Evolutionary conservation across 352 stramenopile species (phyloP), one percentile per base, ranked within the genome.

Genomic region (Globisporangium megalacanthum): DNA sequence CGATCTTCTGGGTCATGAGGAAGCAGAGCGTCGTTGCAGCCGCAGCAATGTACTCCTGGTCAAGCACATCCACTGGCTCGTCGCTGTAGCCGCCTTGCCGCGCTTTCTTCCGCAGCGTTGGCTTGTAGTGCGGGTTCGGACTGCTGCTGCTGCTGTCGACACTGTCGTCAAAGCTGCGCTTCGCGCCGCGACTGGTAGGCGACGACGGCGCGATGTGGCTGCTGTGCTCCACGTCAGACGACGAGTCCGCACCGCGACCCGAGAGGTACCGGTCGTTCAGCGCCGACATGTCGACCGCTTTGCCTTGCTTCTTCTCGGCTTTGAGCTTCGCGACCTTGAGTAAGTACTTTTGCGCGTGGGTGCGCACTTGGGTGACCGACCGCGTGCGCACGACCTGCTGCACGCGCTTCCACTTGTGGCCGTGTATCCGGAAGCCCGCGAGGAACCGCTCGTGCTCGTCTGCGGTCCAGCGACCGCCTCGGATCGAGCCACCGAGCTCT

Each of bases 361-460:
- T 95, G 47, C 86, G 83, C 25, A 95, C 86, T 73, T 95, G 86
- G 0, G 86, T 95, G 17, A 95, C 86, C 0, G 86, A 94, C n/a
- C 86, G 75, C 35, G 83, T 92, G 61, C 83, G 82, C 4, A 95
- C 86, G 11, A 95, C 83, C 55, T 94, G 84, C 59, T 95, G 86
- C 50, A 95, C 86, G 37, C 86, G 83, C 66, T 95, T 95, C 86
- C 86, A 95, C 70, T 95, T 94, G 74, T 95, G 83, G 20, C 86
- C 86, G 49, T 94, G 83, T 60, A 92, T 83, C 56, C 79, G 79
- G 62, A 95, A 95, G 35, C 86, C 86, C 22, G 85, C 75, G 9
- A 95, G 61, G 57, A 95, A 95, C 4, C 86, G 83, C 45, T 95
- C 83, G 58, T 95, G 83, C 58, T 95, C 86, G 35, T 95, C 84